A percentile compares a stretch with the other conserved stretches of the same genome.
phyloP scores from a whole-genome alignment of 225 moss, liverwort and hornwort species.

The Pleurozium schreberi region DNA sequence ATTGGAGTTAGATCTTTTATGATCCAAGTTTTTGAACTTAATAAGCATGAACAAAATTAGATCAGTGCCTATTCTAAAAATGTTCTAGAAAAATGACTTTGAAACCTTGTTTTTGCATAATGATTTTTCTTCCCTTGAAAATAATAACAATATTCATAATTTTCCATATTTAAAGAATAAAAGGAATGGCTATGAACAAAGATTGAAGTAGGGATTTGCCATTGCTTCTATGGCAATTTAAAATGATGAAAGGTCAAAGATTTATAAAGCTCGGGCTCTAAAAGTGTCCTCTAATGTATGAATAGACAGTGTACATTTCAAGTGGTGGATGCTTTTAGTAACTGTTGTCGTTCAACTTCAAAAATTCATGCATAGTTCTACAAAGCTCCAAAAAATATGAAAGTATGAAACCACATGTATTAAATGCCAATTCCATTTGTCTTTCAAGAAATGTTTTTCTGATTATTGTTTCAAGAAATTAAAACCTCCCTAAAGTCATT shows the following conservation, averaged over 20 bases:
- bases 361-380: too few relatives aligned
- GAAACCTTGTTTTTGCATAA: background rate
- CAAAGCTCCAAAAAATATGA: background rate
- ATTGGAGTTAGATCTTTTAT: background rate
- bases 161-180: too few relatives aligned
- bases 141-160: background rate
- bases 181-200: background rate
- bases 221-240: fast-evolving
- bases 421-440: background rate
- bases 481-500: too few relatives aligned
- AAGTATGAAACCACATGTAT: fast-evolving
- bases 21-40: background rate
- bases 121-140: too few relatives aligned
- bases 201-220: background rate
- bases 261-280: background rate
- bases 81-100: background rate
- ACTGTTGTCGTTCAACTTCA: background rate
- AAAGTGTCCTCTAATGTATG: background rate
- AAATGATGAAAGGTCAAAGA: background rate
- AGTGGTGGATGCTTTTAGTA: fast-evolving
- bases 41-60: fast-evolving
- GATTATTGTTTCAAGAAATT: background rate
- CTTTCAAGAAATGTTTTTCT: background rate
- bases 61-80: fast-evolving
- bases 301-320: background rate